Conservation (phyloP, 768 basidiomycete species). For the Coprinopsis sp. region DNA sequence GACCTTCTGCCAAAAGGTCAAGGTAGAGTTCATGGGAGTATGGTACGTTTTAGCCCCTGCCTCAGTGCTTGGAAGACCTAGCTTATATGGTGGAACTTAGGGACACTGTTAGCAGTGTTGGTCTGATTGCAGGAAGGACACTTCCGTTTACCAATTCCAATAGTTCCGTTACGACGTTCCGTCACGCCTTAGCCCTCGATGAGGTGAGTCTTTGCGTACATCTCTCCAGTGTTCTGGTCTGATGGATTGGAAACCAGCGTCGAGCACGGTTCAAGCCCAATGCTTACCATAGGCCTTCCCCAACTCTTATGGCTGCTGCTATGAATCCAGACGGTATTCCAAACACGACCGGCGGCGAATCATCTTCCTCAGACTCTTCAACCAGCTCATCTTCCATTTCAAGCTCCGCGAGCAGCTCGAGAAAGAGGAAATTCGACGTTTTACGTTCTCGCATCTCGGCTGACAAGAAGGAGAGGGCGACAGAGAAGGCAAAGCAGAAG, state of each 20-base stretch:
- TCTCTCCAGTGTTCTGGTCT: not conserved
- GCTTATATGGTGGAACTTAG: slow-evolving; percentile 26
- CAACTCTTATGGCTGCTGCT: slow-evolving; percentile 18
- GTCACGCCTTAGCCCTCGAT: slow-evolving; percentile 75
- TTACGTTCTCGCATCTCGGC: not conserved
- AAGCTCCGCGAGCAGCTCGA: not conserved
- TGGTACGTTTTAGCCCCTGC: slow-evolving; percentile 43
- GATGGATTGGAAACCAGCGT: slow-evolving; percentile 33
- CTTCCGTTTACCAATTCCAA: slow-evolving; percentile 69
- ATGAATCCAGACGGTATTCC: slow-evolving; percentile 25
- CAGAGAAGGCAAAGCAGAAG: not conserved
- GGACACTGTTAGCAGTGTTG: slow-evolving; percentile 81
- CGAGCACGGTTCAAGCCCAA: slow-evolving; percentile 66
- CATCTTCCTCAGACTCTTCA: not conserved
- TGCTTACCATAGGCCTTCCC: slow-evolving; percentile 47
- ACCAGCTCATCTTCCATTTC: slow-evolving; percentile 3
- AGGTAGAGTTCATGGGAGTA: slow-evolving; percentile 75
- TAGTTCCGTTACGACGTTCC: slow-evolving; percentile 59
- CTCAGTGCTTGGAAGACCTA: not conserved
- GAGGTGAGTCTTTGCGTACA: slow-evolving; percentile 44
- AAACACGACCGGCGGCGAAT: not conserved
- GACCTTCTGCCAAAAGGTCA: slow-evolving; percentile 63
- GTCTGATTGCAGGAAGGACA: slow-evolving; percentile 50
- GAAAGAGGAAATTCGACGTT: slow-evolving; percentile 4
- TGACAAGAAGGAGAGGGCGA: not conserved